Conservation (phyloP, 2,329 filamentous ascomycete genomes). For the Aspergillus brunneoviolaceus region DNA sequence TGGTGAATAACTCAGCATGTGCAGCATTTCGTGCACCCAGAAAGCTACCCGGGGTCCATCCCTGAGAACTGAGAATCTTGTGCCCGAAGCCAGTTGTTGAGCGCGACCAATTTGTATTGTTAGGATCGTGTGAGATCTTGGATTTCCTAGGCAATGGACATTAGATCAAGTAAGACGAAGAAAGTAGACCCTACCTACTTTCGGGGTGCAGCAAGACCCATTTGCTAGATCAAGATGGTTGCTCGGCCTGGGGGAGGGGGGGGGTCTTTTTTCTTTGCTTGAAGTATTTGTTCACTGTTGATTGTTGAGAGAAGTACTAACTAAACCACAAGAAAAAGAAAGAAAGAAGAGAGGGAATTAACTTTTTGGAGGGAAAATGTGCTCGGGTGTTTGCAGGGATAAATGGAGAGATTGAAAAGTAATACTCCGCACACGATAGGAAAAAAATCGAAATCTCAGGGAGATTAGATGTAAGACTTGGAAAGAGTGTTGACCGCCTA, state of each 20-base stretch:
- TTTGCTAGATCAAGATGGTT: conserved; percentile 32
- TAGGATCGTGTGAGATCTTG: conserved; percentile 87
- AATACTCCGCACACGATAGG: neutral
- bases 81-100: conserved; percentile 83
- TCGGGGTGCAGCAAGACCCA: conserved; percentile 69
- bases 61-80: conserved; percentile 81
- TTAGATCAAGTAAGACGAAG: neutral
- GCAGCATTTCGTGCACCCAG: conserved; percentile 75
- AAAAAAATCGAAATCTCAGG: neutral
- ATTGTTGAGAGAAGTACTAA: neutral
- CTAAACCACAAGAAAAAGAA: neutral
- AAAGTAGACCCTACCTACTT: conserved; percentile 52
- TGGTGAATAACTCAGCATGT: conserved; percentile 73
- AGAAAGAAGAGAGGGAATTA: neutral
- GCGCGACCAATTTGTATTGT: conserved; percentile 90
- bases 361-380: neutral
- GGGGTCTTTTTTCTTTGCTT: neutral
- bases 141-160: conserved; percentile 47
- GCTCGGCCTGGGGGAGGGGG: neutral
- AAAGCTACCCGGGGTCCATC: conserved; percentile 83
- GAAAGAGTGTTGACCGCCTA: neutral
- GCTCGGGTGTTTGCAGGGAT: too few species aligned
- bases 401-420: neutral
- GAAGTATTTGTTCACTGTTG: neutral
- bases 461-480: neutral